Conservation (phyloP, 148 eudicot species). For the Amaranthus palmeri region DNA sequence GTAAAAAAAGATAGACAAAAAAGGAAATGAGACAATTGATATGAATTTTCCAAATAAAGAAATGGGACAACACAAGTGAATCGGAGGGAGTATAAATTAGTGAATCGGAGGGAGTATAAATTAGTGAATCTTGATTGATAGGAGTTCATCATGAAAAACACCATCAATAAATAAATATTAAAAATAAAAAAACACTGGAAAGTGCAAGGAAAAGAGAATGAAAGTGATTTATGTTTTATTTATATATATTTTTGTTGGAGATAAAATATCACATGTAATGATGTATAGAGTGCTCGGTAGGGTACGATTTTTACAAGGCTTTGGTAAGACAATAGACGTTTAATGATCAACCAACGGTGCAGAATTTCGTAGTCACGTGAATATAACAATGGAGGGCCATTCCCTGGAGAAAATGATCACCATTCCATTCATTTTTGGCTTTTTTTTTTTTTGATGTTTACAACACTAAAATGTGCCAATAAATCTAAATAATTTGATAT, state of each 20-base stretch:
- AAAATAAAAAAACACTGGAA: too few relatives aligned
- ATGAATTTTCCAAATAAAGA: too few relatives aligned
- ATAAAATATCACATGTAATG: constrained; percentile 20
- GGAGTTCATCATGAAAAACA: too few relatives aligned
- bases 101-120: too few relatives aligned
- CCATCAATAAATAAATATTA: too few relatives aligned
- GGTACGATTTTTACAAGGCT: constrained; percentile 14
- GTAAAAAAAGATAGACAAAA: too few relatives aligned
- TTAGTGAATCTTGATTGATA: too few relatives aligned
- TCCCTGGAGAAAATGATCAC: neutral
- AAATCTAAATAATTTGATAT: neutral
- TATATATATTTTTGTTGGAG: neutral
- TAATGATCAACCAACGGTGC: constrained; percentile 2
- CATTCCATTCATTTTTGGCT: constrained; percentile 8
- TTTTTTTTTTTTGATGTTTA: neutral
- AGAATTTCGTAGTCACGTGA: constrained; percentile 19
- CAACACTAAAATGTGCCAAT: neutral
- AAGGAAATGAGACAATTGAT: too few relatives aligned
- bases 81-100: too few relatives aligned
- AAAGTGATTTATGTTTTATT: neutral
- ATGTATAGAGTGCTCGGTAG: constrained; percentile 9
- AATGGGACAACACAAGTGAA: too few relatives aligned
- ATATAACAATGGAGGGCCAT: neutral
- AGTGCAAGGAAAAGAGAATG: neutral
- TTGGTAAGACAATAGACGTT: constrained; percentile 10